phyloP scores from a whole-genome alignment of 2,329 filamentous ascomycete genomes.

The Microsporum ferrugineum region DNA sequence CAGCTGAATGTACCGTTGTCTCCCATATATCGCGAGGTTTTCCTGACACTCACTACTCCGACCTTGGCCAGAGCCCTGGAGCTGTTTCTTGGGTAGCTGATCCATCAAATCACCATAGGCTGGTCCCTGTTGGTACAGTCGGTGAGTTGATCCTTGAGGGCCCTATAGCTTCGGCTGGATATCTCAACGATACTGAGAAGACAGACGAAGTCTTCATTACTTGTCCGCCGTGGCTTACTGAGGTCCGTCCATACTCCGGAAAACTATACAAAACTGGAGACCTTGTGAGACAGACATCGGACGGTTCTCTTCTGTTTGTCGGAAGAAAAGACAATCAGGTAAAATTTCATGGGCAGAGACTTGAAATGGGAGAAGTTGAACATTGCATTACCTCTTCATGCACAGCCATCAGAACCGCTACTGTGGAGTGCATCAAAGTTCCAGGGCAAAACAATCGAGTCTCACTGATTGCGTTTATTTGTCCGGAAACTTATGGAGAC shows the following conservation, averaged over 20 bases:
- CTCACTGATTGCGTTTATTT: background rate
- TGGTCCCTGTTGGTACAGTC: slow-evolving; percentile 17
- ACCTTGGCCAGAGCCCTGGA: background rate
- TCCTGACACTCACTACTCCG: too few relatives aligned
- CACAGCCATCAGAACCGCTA: background rate
- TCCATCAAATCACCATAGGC: slow-evolving; percentile 12
- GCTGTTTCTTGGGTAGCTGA: slow-evolving; percentile 16
- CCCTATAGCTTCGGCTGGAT: slow-evolving; percentile 25
- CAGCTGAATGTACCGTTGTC: slow-evolving; percentile 12
- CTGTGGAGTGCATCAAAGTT: background rate
- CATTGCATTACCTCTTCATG: background rate
- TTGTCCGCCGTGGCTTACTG: slow-evolving; percentile 8
- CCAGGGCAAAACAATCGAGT: background rate
- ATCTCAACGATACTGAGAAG: slow-evolving; percentile 24
- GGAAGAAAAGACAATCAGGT: slow-evolving; percentile 50
- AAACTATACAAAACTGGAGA: slow-evolving; percentile 4
- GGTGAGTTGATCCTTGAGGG: slow-evolving; percentile 27
- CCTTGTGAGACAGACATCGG: slow-evolving; percentile 1
- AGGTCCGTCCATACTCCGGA: background rate
- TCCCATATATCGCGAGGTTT: background rate
- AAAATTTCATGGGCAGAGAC: slow-evolving; percentile 49
- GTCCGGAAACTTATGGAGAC: background rate
- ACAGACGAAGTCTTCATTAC: slow-evolving; percentile 21
- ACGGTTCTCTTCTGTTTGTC: slow-evolving; percentile 17
- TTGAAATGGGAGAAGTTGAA: slow-evolving; percentile 42